Evolutionary conservation across 331 rosid species (phyloP).

Genomic region (Ulmus americana): DNA sequence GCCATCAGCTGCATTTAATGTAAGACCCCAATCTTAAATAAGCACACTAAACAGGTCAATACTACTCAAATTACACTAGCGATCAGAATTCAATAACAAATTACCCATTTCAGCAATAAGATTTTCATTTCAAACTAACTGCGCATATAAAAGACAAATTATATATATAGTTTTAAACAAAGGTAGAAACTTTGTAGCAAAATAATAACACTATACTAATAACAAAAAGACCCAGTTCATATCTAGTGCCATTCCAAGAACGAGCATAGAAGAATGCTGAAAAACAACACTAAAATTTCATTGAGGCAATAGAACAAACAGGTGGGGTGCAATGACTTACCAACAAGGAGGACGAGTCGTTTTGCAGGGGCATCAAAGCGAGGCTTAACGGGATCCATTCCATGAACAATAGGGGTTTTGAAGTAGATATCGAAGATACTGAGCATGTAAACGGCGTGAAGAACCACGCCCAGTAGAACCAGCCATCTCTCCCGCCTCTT

Average conservation of each 20-base stretch:
- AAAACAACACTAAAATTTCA: constrained; percentile 8
- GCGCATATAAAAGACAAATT: too few species aligned
- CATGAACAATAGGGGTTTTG: constrained; percentile 77
- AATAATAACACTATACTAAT: neutral
- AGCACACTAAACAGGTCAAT: neutral
- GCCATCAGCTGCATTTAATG: constrained; percentile 63
- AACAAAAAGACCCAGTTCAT: neutral
- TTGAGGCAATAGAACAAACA: constrained; percentile 24
- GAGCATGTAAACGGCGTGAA: constrained; percentile 83
- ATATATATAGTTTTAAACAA: neutral
- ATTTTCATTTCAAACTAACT: too few species aligned
- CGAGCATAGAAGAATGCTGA: neutral
- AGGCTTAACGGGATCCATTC: constrained; percentile 64
- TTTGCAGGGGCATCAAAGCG: constrained; percentile 72
- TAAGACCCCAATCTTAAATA: neutral
- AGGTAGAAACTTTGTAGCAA: neutral
- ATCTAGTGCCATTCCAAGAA: neutral
- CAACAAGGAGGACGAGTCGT: constrained; percentile 65
- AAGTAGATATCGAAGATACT: constrained; percentile 87
- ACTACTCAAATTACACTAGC: too few species aligned
- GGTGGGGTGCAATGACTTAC: constrained; percentile 29
- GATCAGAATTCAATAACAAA: too few species aligned
- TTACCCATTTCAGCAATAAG: too few species aligned
- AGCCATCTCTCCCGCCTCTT: constrained; percentile 67
- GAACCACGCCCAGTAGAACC: constrained; percentile 62